Evolutionary conservation across 2,329 filamentous ascomycete genomes (phyloP), one percentile per base, ranked within the genome.

Genomic region (Neonectria ditissima): DNA sequence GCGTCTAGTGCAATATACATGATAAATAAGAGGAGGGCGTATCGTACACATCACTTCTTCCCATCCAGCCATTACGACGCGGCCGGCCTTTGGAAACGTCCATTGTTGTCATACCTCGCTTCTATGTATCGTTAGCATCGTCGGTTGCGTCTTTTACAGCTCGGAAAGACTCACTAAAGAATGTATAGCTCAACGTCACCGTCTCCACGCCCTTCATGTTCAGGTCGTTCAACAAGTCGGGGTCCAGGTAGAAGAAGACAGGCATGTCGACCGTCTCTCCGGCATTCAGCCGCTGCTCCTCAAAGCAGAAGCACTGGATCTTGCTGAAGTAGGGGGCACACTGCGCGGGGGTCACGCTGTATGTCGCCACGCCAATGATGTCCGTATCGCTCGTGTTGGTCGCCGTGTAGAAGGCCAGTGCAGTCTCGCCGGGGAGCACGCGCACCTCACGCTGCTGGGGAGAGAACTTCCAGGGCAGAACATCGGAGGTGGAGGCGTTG

Each of bases 211-310:
- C 92, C 80, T 87, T 92, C 95, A 97, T 98, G 68, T 92, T 94
- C 55, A 95, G 83, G 79, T 99, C 96, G 71, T 92, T 94, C 63
- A 95, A 85, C 81, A 99, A 91, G 76, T 98, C 96, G 1, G 96
- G 96, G 76, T 99, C 96, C 69, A 99, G 92, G 80, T 98, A 99
- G 81, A 99, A 99, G 80, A 99, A 99, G 0, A 99, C 97, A 0
- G 96, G 97, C 97, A 99, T 99, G 79, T 99, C 96, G 57, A 99
- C 96, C 47, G 94, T 96, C 85, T 99, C 97, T 47, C 95, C 94
- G 6, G 94, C 94, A 76, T 96, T 95, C 69, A 99, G 80, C 65
- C 97, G 87, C 85, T 99, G 96, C 80, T 94, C 95, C 82, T 99
- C 96, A 74, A 99, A 99, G 80, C 96, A 99, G 80, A 99, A 99